These are phyloP conservation scores for Kwoniella pini DNA, from an alignment of 768 basidiomycete species.

Conservation along the genomic window DNA sequence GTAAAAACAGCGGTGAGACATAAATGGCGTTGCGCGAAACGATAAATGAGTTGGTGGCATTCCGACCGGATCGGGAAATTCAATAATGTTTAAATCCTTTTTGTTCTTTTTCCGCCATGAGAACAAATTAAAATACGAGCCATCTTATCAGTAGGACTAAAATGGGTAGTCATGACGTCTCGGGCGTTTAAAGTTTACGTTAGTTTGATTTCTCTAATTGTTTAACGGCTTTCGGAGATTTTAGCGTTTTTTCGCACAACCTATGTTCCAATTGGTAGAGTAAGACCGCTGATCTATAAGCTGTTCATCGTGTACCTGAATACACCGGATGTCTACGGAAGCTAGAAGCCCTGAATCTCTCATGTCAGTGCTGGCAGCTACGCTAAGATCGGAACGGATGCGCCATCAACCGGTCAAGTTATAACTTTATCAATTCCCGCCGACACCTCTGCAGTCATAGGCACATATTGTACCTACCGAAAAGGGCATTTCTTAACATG, in stretches of 20 bases:
- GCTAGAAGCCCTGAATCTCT: not conserved
- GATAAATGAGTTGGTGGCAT: constrained; percentile 12
- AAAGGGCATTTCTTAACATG: not conserved
- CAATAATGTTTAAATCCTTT: not conserved
- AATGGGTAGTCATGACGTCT: constrained; percentile 14
- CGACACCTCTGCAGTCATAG: not conserved
- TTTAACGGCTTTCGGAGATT: constrained; percentile 1
- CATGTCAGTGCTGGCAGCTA: too few species aligned
- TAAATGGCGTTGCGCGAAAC: constrained; percentile 3
- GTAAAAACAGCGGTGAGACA: constrained; percentile 3
- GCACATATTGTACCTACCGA: constrained; percentile 3
- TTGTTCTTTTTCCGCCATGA: not conserved
- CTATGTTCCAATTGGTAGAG: not conserved
- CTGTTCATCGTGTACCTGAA: not conserved
- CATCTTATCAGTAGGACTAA: constrained; percentile 13
- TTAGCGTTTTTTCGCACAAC: not conserved
- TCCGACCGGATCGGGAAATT: constrained; percentile 24
- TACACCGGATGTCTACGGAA: not conserved
- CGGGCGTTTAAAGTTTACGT: constrained; percentile 11
- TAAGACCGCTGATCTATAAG: not conserved
- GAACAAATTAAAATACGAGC: too few species aligned
- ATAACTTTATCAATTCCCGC: constrained; percentile 11
- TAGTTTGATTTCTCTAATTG: not conserved
- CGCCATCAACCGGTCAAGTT: constrained; percentile 7
- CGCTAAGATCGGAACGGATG: not conserved